Base-by-base conservation (phyloP, 148 eudicot species). In the Euryodendron excelsum region DNA sequence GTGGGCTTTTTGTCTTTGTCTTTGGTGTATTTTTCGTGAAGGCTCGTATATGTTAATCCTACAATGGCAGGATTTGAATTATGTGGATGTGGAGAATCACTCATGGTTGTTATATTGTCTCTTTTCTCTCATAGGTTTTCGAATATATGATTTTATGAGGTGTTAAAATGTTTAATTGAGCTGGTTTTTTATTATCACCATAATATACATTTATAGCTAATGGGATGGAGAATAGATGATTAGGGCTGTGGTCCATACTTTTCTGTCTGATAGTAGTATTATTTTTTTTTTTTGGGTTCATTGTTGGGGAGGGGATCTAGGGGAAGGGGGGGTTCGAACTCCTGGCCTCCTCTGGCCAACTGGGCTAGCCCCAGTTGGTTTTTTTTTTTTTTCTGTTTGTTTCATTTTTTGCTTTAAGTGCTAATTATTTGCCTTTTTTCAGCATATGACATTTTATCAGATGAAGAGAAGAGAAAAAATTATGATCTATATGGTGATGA, bases 401-500 rank as follows among this genome's bases (percentile, higher is more conserved):
- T 68, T 20, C 2, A 55, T 14, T 34, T 78, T 13, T 28, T 52
- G 50, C 58, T 45, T 2, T 64, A 23, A 30, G 28, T 56, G 5
- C 23, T 69, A 27, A 45, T 53, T 73, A 23, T 53, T 62, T 74
- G 53, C 67, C 47, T 71, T 30, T 63, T 81, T 71, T 82, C 91
- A 95, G 99, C 99, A 53, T 93, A 95, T 80, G 99, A 95, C 76
- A 88, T 91, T 36, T 80, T 95, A 79, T 93, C 97, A 3, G 99
- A 95, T 79, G 99, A 95, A 76, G 80, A 91, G 68, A 93, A 95
- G 80, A 85, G 99, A 84, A 95, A 95, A 84, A 95, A 95, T 61
- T 95, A 93, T 84, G 97, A 95, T 79, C 86, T 93, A 25, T 91
- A 91, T 78, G 99, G 99, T 25, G 96, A 95, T 80, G 99, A 90